These are phyloP conservation scores for Lichtheimia hyalospora DNA, from an alignment of 371 early-diverging fungal genomes.

Conservation along the genomic window DNA sequence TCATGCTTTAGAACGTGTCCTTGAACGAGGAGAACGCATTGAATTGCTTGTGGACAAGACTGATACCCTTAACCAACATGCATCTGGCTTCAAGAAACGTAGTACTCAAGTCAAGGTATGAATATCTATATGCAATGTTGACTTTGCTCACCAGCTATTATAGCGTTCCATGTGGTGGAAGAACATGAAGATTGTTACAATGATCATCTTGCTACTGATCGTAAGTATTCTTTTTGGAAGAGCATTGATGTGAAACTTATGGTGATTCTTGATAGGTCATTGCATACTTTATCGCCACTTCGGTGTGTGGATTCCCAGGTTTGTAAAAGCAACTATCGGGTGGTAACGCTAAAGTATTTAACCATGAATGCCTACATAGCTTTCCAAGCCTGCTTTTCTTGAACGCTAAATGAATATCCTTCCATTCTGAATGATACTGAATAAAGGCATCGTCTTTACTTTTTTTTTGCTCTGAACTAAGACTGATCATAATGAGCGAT, in stretches of 20 bases:
- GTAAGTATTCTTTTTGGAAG: constrained; percentile 42
- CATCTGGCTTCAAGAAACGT: constrained; percentile 88
- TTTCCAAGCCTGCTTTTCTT: no score
- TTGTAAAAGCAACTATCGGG: constrained; percentile 5
- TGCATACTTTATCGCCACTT: constrained; percentile 64
- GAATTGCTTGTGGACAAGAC: constrained; percentile 92
- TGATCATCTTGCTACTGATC: constrained; percentile 65
- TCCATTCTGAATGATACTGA: no score
- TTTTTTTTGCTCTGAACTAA: no score
- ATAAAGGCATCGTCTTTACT: no score
- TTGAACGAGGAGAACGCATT: constrained; percentile 91
- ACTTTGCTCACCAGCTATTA: background rate
- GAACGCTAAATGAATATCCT: no score
- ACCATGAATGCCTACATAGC: no score
- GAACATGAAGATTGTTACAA: constrained; percentile 78
- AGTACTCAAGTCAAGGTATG: constrained; percentile 82
- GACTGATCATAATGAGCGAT: no score
- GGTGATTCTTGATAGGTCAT: constrained; percentile 46
- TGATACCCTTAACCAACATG: constrained; percentile 82
- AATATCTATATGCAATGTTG: background rate
- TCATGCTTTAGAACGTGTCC: constrained; percentile 65
- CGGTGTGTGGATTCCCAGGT: constrained; percentile 80
- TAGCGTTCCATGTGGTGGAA: constrained; percentile 93
- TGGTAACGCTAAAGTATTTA: no score
- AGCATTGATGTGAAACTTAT: background rate